phyloP scores from a whole-genome alignment of 2,329 filamentous ascomycete genomes.

The Sporothrix humicola region DNA sequence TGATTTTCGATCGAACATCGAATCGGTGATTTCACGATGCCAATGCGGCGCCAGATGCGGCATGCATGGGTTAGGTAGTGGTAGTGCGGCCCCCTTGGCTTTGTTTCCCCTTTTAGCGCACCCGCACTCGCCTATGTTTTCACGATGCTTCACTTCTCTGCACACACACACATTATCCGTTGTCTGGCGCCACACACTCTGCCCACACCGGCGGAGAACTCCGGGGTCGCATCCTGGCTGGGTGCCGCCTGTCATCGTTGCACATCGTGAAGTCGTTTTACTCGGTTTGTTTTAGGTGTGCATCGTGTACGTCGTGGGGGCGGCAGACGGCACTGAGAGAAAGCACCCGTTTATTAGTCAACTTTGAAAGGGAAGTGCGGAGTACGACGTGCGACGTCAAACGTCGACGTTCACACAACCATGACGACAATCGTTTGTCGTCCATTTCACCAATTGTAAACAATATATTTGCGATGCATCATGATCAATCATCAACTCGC shows the following conservation, averaged over 20 bases:
- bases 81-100: neutral
- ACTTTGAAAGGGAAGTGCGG: neutral
- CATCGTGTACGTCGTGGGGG: constrained; percentile 2
- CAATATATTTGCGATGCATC: neutral
- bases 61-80: constrained; percentile 20
- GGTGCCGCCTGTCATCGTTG: neutral
- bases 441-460: neutral
- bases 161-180: neutral
- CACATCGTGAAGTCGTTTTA: neutral
- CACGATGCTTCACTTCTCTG: constrained; percentile 24
- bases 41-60: constrained; percentile 22
- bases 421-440: neutral
- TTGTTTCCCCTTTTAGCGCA: neutral
- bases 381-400: neutral
- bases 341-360: neutral
- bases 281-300: too few relatives aligned
- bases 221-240: constrained; percentile 6
- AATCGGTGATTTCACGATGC: neutral
- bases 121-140: constrained; percentile 14
- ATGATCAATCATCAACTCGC: neutral
- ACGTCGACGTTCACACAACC: neutral
- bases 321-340: neutral
- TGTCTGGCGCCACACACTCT: neutral
- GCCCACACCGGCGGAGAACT: constrained; percentile 21
- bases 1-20: neutral